These are phyloP conservation scores for Rachicladosporium sp. DNA, from an alignment of 2,329 filamentous ascomycete species.

Conservation along the genomic window DNA sequence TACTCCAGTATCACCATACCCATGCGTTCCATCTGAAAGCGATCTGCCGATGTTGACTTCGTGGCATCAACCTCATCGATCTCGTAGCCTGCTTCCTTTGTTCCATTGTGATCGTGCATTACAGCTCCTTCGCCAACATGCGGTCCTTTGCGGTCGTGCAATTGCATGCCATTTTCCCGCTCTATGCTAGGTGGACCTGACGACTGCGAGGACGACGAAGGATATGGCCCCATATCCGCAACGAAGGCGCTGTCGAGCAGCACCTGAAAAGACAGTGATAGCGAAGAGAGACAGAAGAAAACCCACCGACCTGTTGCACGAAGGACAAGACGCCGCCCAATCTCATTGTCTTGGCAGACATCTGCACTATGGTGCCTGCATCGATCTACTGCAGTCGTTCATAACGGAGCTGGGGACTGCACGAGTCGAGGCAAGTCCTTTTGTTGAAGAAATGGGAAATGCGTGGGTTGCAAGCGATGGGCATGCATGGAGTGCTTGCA, in stretches of 20 bases:
- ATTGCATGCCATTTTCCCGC: neutral
- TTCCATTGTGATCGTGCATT: neutral
- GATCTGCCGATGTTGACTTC: neutral
- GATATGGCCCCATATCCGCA: neutral
- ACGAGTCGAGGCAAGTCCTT: too few relatives aligned
- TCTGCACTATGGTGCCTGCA: too few relatives aligned
- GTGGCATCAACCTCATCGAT: neutral
- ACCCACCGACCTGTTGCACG: neutral
- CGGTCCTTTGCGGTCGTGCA: constrained; percentile 1
- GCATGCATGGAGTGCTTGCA: too few relatives aligned
- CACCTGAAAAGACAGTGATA: neutral
- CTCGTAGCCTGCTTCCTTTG: neutral
- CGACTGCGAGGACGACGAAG: neutral
- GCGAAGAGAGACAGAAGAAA: neutral
- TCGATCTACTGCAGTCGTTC: too few relatives aligned
- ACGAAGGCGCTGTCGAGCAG: neutral
- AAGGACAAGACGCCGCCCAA: too few relatives aligned
- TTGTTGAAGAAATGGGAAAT: too few relatives aligned
- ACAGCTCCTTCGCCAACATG: neutral
- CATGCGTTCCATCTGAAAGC: constrained; percentile 2
- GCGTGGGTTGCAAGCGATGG: too few relatives aligned
- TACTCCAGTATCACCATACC: constrained; percentile 2
- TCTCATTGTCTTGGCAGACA: too few relatives aligned
- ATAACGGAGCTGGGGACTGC: too few relatives aligned
- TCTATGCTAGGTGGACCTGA: neutral